These are phyloP conservation scores for Nigrospora sphaerica DNA, from an alignment of 2,329 filamentous ascomycete species.

Conservation along the genomic window DNA sequence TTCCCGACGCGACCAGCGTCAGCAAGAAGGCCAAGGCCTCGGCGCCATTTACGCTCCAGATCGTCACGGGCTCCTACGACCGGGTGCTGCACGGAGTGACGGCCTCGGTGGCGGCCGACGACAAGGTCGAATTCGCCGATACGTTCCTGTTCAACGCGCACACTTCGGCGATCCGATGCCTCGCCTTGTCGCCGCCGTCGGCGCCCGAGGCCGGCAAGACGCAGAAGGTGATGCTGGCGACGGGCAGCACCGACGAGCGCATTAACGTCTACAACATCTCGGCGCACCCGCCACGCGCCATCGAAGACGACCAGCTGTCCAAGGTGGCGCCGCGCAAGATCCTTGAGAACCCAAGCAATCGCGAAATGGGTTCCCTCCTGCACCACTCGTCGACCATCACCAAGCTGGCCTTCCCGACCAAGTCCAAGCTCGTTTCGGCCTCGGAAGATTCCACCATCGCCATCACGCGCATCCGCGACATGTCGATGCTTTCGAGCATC, in stretches of 20 bases:
- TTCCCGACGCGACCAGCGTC: neutral
- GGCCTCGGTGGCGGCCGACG: conserved; percentile 52
- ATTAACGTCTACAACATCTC: conserved; percentile 94
- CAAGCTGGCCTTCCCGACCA: conserved; percentile 71
- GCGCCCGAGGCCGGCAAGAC: conserved; percentile 50
- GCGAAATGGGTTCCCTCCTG: conserved; percentile 77
- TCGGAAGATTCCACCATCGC: conserved; percentile 89
- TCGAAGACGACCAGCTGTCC: conserved; percentile 55
- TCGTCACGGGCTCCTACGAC: conserved; percentile 91
- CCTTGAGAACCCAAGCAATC: conserved; percentile 78
- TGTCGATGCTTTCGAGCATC: conserved; percentile 79
- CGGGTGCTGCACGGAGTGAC: conserved; percentile 84
- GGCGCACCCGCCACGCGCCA: conserved; percentile 52
- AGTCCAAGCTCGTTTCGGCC: conserved; percentile 79
- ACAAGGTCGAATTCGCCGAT: conserved; percentile 67
- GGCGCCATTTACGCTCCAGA: conserved; percentile 63
- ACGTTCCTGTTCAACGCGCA: conserved; percentile 96
- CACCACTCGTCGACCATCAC: conserved; percentile 84
- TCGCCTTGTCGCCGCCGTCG: conserved; percentile 76
- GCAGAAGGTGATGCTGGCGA: conserved; percentile 86
- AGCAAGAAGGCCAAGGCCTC: conserved; percentile 18
- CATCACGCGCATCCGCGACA: conserved; percentile 81
- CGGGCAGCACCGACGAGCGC: conserved; percentile 85
- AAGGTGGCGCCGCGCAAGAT: conserved; percentile 66
- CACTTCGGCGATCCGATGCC: conserved; percentile 78